Evolutionary conservation across 768 basidiomycete species (phyloP).

Genomic region (Panellus pusillus): DNA sequence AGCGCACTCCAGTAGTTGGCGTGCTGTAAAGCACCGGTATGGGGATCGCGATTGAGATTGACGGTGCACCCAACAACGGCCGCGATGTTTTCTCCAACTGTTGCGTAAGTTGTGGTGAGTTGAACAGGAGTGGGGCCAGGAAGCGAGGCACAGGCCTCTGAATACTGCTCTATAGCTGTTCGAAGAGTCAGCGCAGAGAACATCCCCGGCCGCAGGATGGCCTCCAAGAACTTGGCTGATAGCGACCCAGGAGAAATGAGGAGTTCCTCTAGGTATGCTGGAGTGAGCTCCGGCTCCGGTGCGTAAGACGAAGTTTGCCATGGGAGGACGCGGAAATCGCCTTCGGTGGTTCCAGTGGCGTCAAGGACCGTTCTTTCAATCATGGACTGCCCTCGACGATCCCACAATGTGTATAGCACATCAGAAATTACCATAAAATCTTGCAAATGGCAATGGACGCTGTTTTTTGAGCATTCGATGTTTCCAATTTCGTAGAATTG

Average conservation of each 20-base stretch:
- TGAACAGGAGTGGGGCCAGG: conserved; percentile 58
- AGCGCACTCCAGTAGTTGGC: conserved; percentile 81
- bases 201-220: conserved; percentile 82
- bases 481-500: conserved; percentile 56
- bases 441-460: conserved; percentile 70
- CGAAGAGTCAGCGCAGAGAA: conserved; percentile 84
- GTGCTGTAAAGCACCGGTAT: conserved; percentile 78
- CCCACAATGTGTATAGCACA: conserved; percentile 74
- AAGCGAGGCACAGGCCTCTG: conserved; percentile 65
- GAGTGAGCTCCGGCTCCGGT: conserved; percentile 75
- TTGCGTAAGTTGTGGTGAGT: conserved; percentile 61
- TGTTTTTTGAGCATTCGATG: conserved; percentile 60
- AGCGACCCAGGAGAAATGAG: conserved; percentile 71
- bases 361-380: conserved; percentile 58
- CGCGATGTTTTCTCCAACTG: conserved; percentile 73
- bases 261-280: conserved; percentile 85
- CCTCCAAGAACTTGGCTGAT: conserved; percentile 76
- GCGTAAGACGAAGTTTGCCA: conserved; percentile 65
- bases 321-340: conserved; percentile 29
- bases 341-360: conserved; percentile 34
- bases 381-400: conserved; percentile 72
- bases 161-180: conserved; percentile 82
- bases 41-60: conserved; percentile 64
- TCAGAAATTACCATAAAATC: conserved; percentile 66
- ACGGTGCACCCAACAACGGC: conserved; percentile 88